phyloP scores from a whole-genome alignment of 164 flowering plant genomes.

The Liriodendron chinense region DNA sequence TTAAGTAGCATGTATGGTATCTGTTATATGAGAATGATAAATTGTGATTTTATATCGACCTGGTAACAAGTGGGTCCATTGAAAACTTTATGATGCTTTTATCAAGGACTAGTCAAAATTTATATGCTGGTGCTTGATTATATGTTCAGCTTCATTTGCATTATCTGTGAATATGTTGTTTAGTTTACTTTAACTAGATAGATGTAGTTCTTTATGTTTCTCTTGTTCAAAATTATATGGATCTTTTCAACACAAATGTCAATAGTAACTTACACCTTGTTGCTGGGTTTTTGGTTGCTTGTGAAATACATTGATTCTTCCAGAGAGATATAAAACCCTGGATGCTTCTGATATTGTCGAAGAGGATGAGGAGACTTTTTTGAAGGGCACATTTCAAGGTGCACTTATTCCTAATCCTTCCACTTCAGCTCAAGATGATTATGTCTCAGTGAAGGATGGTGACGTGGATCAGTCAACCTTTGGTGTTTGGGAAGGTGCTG shows the following conservation, averaged over 20 bases:
- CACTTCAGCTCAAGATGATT: constrained; percentile 25
- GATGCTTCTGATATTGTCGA: constrained; percentile 55
- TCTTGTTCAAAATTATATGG: not conserved
- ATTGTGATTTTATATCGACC: too few species aligned
- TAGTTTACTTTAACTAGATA: not conserved
- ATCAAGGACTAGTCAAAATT: not conserved
- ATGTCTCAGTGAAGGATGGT: constrained; percentile 17
- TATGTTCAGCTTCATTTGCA: not conserved
- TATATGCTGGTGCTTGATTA: not conserved
- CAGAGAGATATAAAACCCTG: constrained; percentile 58
- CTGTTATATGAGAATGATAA: too few species aligned
- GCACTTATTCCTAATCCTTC: constrained; percentile 21
- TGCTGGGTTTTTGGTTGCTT: not conserved
- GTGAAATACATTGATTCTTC: constrained; percentile 9
- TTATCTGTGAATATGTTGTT: too few species aligned
- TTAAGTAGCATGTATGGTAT: too few species aligned
- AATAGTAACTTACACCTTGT: not conserved
- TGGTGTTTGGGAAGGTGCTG: constrained; percentile 28
- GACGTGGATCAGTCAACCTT: constrained; percentile 24
- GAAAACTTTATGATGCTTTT: not conserved
- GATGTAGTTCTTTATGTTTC: not conserved
- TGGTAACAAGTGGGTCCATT: not conserved
- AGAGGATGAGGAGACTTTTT: constrained; percentile 82
- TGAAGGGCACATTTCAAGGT: constrained; percentile 44
- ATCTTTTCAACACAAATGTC: not conserved